phyloP scores from a whole-genome alignment of 75 land plant species.

The Cupressus sempervirens region DNA sequence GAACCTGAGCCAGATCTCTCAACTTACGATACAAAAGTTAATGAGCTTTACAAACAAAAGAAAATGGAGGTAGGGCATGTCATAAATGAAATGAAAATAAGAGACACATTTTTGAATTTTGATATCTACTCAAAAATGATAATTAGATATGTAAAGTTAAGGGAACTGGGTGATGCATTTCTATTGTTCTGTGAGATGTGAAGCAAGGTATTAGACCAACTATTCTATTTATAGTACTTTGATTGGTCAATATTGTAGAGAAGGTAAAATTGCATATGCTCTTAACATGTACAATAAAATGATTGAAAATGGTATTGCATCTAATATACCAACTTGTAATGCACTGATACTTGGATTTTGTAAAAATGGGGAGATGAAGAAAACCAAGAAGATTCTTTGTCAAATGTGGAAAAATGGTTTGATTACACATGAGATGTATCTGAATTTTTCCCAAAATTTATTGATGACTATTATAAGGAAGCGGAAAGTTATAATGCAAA shows the following conservation, averaged over 20 bases:
- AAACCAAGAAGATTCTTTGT: no score
- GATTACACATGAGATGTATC: conserved; percentile 54
- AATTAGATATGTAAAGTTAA: conserved; percentile 47
- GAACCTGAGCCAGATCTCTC: not conserved
- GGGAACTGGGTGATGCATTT: conserved; percentile 31
- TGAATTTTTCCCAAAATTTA: conserved; percentile 60
- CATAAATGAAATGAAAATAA: not conserved
- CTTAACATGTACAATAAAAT: conserved; percentile 55
- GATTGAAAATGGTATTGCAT: no score
- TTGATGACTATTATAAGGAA: conserved; percentile 43
- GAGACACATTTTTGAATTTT: not conserved
- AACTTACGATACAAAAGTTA: not conserved
- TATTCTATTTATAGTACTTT: conserved; percentile 61
- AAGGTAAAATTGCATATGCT: conserved; percentile 54
- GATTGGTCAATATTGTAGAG: conserved; percentile 53
- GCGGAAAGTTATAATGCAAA: no score
- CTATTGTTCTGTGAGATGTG: conserved; percentile 45
- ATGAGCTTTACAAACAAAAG: not conserved
- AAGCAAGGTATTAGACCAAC: conserved; percentile 37
- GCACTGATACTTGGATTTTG: no score
- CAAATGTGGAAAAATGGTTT: conserved; percentile 68
- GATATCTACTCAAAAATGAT: conserved; percentile 17
- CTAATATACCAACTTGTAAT: no score
- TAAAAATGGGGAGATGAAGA: no score
- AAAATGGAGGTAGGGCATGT: not conserved